Evolutionary conservation across 78 protist genomes (phyloP), one percentile per base, ranked within the genome.

Genomic region (Dictyostelium citrinum): DNA sequence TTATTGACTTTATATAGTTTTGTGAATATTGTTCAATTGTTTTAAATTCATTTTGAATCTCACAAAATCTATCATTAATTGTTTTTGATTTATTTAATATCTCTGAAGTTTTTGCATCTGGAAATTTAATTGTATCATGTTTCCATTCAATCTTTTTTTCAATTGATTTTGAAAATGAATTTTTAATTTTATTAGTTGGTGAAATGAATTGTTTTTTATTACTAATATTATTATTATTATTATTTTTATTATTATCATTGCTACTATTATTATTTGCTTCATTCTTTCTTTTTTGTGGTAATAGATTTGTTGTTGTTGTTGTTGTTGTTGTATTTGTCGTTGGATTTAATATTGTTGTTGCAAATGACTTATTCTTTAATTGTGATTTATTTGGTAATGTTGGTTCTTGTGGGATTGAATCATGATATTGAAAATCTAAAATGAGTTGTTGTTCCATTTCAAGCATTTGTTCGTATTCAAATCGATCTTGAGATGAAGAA

Each of bases 61-160:
- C 2, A n/a, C 79, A 61, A 22, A 55, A 7, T 78, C 93, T 58
- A 14, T 88, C 93, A 43, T 22, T 29, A 16, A 58, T 77, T 1
- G 61, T 37, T 24, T 27, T 43, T 9, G 71, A 17, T 27, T 16
- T 7, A 27, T n/a, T 46, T 3, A 79, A 5, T 16, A 55, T 17
- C 35, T 67, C 86, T 2, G 79, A 31, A 20, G 81, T 55, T 24
- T 70, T 82, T 24, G 78, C 72, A 77, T 82, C 81, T 70, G 77
- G 70, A 20, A 83, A 91, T 49, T 61, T 22, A 31, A 75, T 80
- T 33, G 9, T 16, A 16, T 91, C 68, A 14, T 43, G 49, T 14
- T 12, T 31, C 78, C 61, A 91, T 24, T 49, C 17, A 12, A 49
- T 45, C 27, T 70, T 64, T 41, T 55, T 20, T 58, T n/a, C 43